Evolutionary conservation across 2,329 filamentous ascomycete genomes (phyloP).

Genomic region (Didymella pinodella): DNA sequence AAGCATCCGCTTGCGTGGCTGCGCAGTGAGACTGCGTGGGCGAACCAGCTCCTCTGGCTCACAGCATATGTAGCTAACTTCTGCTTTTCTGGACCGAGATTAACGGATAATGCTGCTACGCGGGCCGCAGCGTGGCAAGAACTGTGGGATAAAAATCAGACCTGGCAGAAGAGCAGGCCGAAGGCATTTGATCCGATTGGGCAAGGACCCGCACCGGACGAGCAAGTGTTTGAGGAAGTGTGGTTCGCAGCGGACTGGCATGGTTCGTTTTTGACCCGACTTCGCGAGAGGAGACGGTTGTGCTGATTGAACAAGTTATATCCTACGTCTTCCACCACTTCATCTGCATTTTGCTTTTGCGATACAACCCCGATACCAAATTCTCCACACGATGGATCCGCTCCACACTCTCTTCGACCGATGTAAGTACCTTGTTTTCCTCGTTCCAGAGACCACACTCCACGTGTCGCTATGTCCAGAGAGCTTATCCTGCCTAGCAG

Average conservation of each 20-base stretch:
- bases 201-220: slow-evolving; percentile 16
- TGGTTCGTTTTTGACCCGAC: slow-evolving; percentile 17
- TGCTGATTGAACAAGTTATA: slow-evolving; percentile 25
- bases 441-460: neutral
- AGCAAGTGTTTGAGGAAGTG: slow-evolving; percentile 21
- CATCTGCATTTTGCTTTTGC: slow-evolving; percentile 39
- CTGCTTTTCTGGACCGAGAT: slow-evolving; percentile 33
- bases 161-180: slow-evolving; percentile 34
- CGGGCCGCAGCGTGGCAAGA: slow-evolving; percentile 28
- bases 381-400: slow-evolving; percentile 33
- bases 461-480: neutral
- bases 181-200: slow-evolving; percentile 39
- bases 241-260: slow-evolving; percentile 38
- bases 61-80: slow-evolving; percentile 41
- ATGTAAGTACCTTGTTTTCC: neutral
- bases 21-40: slow-evolving; percentile 40
- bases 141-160: slow-evolving; percentile 32
- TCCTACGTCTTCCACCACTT: slow-evolving; percentile 41
- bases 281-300: neutral
- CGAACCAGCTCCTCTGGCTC: slow-evolving; percentile 42
- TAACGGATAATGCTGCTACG: slow-evolving; percentile 11
- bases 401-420: slow-evolving; percentile 6
- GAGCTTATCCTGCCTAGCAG: slow-evolving; percentile 15
- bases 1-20: slow-evolving; percentile 34
- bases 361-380: slow-evolving; percentile 37